phyloP scores from a whole-genome alignment of 345 rosid genomes.

The Bruguiera parviflora region DNA sequence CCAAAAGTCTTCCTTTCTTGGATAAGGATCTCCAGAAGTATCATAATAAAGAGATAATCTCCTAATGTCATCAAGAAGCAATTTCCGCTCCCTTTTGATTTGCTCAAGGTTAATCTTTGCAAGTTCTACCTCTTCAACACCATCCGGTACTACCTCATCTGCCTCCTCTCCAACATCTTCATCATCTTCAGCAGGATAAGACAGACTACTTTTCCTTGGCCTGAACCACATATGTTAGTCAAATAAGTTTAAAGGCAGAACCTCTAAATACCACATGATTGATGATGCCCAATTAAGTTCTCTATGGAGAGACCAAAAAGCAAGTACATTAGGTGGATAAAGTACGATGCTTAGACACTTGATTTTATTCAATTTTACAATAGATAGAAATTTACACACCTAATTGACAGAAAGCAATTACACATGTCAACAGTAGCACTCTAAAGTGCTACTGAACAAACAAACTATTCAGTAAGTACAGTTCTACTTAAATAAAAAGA shows the following conservation, averaged over 20 bases:
- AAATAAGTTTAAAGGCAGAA: conserved; percentile 11
- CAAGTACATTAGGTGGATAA: conserved; percentile 14
- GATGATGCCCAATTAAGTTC: too few relatives aligned
- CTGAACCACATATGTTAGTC: conserved; percentile 38
- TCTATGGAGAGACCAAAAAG: conserved; percentile 2
- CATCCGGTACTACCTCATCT: conserved; percentile 94
- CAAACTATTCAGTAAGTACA: neutral
- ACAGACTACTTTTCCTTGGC: conserved; percentile 89
- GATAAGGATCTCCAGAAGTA: conserved; percentile 43
- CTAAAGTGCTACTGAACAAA: neutral
- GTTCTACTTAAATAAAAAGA: neutral
- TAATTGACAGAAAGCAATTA: neutral
- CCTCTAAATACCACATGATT: neutral
- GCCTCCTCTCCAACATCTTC: conserved; percentile 98
- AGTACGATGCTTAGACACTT: neutral
- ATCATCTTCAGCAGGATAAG: conserved; percentile 86
- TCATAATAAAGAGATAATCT: conserved; percentile 57
- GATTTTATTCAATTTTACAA: conserved; percentile 8
- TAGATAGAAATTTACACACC: neutral
- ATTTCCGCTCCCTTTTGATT: conserved; percentile 65
- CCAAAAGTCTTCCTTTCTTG: conserved; percentile 43
- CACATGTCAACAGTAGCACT: neutral
- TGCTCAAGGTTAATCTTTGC: conserved; percentile 83
- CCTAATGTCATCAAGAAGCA: conserved; percentile 79
- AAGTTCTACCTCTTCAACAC: conserved; percentile 95